These are phyloP conservation scores for Lasiosphaeriaceae sp. DNA, from an alignment of 495 filamentous ascomycete species.

Conservation along the genomic window DNA sequence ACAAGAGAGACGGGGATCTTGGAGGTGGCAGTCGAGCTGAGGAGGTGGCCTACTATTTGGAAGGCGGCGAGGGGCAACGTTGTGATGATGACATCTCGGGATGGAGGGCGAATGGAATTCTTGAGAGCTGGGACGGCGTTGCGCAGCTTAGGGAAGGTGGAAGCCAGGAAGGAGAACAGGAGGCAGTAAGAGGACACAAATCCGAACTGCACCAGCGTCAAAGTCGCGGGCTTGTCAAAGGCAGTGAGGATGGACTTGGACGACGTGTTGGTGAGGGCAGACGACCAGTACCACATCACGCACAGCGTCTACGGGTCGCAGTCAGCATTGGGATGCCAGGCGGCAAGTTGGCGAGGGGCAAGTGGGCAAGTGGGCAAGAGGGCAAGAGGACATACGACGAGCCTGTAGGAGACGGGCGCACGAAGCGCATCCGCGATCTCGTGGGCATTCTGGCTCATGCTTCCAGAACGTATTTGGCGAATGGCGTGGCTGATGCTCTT, in stretches of 20 bases:
- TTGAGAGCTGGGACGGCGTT: slow-evolving; percentile 71
- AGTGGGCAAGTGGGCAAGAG: not conserved
- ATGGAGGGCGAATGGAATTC: slow-evolving; percentile 77
- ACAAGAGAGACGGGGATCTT: slow-evolving; percentile 95
- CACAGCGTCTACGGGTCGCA: slow-evolving; percentile 63
- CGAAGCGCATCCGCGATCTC: slow-evolving; percentile 88
- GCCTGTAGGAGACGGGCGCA: slow-evolving; percentile 81
- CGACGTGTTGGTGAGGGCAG: slow-evolving; percentile 92
- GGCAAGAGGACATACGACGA: slow-evolving; percentile 32
- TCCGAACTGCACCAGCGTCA: slow-evolving; percentile 92
- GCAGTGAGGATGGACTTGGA: slow-evolving; percentile 96
- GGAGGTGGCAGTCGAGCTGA: slow-evolving; percentile 87
- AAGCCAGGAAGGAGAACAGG: slow-evolving; percentile 67
- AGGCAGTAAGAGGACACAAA: slow-evolving; percentile 90
- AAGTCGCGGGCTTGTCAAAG: slow-evolving; percentile 84
- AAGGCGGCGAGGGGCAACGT: slow-evolving; percentile 89
- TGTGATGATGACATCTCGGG: slow-evolving; percentile 75
- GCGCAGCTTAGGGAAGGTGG: slow-evolving; percentile 62
- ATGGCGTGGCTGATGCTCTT: slow-evolving; percentile 86
- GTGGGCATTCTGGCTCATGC: slow-evolving; percentile 86
- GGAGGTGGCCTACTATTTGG: slow-evolving; percentile 88
- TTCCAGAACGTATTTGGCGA: slow-evolving; percentile 71
- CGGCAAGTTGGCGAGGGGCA: not conserved
- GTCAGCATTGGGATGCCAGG: slow-evolving; percentile 21
- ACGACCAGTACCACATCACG: slow-evolving; percentile 87